phyloP scores from a whole-genome alignment of 1,284 basidiomycete genomes.

The Rhizoctonia solani region DNA sequence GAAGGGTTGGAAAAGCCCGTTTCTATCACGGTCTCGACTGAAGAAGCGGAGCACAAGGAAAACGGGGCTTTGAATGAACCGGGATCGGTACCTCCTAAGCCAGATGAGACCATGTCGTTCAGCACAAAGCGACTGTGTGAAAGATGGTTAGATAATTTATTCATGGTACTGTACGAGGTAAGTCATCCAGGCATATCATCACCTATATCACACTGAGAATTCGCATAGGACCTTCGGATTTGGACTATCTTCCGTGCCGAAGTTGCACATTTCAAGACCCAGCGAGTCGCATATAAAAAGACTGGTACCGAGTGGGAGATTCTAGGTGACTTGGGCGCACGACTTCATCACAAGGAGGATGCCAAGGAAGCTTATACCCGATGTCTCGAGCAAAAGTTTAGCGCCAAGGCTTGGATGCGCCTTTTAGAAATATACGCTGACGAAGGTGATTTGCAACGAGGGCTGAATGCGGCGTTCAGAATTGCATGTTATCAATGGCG shows the following conservation, averaged over 20 bases:
- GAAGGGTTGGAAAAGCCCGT: slow-evolving; percentile 60
- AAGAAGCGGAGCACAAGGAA: slow-evolving; percentile 44
- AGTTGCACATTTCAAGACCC: slow-evolving; percentile 98
- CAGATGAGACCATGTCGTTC: slow-evolving; percentile 77
- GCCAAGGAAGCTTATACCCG: slow-evolving; percentile 97
- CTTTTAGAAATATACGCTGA: slow-evolving; percentile 94
- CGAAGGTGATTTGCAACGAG: slow-evolving; percentile 88
- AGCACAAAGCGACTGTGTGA: slow-evolving; percentile 97
- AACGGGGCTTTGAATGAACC: too few species aligned
- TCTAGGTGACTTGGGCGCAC: slow-evolving; percentile 88
- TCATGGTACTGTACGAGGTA: slow-evolving; percentile 98
- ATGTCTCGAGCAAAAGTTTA: slow-evolving; percentile 88
- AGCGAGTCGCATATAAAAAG: slow-evolving; percentile 95
- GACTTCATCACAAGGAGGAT: slow-evolving; percentile 96
- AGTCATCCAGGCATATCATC: slow-evolving; percentile 37
- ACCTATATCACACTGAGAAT: background rate
- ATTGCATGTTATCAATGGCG: slow-evolving; percentile 82
- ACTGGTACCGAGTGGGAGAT: slow-evolving; percentile 99
- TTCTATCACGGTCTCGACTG: slow-evolving; percentile 56
- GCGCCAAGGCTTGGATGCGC: slow-evolving; percentile 89
- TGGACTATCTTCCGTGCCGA: slow-evolving; percentile 99
- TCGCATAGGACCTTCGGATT: slow-evolving; percentile 85
- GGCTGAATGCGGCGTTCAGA: slow-evolving; percentile 88
- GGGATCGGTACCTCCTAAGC: too few species aligned
- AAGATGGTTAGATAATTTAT: slow-evolving; percentile 96